These are phyloP conservation scores for Neoarthrinium moseri DNA, from an alignment of 2,329 filamentous ascomycete genomes.

Conservation along the genomic window DNA sequence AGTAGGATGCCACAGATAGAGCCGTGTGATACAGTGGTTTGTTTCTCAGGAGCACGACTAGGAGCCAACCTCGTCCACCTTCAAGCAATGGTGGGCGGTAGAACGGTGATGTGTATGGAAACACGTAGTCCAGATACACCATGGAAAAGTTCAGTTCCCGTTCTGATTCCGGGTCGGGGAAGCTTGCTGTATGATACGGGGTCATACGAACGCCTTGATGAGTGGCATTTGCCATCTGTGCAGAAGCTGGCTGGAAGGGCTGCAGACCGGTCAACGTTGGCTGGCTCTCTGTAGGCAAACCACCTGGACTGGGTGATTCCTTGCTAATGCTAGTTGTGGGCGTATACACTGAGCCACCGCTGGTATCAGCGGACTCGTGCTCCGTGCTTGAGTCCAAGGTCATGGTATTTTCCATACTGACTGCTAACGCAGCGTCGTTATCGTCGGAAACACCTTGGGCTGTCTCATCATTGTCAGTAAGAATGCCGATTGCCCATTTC, in stretches of 20 bases:
- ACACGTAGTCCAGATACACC: conserved; percentile 61
- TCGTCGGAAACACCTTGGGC: not conserved
- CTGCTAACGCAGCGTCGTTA: conserved; percentile 5
- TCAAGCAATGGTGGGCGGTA: conserved; percentile 55
- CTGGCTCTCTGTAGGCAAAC: not conserved
- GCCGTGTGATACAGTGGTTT: conserved; percentile 57
- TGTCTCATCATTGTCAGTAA: not conserved
- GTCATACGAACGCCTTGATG: not conserved
- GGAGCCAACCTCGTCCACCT: conserved; percentile 60
- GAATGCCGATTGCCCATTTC: conserved; percentile 44
- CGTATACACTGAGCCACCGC: conserved; percentile 4
- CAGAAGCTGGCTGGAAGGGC: not conserved
- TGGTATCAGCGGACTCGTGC: not conserved
- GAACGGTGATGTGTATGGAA: conserved; percentile 63
- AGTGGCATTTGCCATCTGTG: not conserved
- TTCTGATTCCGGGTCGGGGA: conserved; percentile 11
- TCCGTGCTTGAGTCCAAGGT: conserved; percentile 4
- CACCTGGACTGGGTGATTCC: not conserved
- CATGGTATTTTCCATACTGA: conserved; percentile 9
- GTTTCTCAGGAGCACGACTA: conserved; percentile 56
- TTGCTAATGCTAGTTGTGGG: conserved; percentile 8
- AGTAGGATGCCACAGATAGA: conserved; percentile 56
- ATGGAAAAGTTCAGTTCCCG: conserved; percentile 40
- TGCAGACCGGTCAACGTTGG: not conserved
- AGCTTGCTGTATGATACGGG: not conserved